Percentiles rank a stretch among this genome's conserved stretches.
Conservation (phyloP, 208 protist genomes). For the Acanthamoeba divionensis region DNA sequence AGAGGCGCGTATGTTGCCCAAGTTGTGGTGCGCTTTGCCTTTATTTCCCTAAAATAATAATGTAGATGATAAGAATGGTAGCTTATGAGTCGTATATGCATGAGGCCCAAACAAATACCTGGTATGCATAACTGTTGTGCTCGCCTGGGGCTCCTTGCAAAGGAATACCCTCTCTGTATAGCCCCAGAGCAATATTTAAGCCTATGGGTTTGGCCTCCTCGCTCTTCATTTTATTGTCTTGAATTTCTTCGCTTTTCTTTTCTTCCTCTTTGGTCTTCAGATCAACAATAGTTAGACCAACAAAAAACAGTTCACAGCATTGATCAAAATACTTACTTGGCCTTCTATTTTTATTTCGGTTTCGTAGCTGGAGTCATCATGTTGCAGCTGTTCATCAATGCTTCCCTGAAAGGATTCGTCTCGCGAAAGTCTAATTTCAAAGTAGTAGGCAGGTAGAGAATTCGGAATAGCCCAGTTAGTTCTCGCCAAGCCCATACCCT, state of each 20-base stretch:
- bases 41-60: not conserved
- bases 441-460: constrained; percentile 49
- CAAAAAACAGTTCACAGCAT: too few species aligned
- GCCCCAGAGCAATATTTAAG: constrained; percentile 26
- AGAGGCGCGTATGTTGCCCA: not conserved
- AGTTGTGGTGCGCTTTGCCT: not conserved
- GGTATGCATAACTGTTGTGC: not conserved
- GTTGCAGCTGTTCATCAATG: not conserved
- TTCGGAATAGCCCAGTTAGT: constrained; percentile 54
- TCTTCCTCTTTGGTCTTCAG: not conserved
- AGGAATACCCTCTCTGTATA: constrained; percentile 34
- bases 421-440: constrained; percentile 6
- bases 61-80: too few species aligned
- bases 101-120: not conserved
- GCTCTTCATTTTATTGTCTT: not conserved
- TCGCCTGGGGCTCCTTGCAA: not conserved
- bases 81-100: not conserved
- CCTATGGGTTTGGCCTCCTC: not conserved
- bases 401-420: constrained; percentile 9
- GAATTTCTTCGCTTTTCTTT: not conserved
- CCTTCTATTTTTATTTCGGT: too few species aligned
- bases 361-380: not conserved
- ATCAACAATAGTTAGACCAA: too few species aligned
- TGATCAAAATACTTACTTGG: too few species aligned
- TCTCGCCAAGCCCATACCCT: constrained; percentile 7